Evolutionary conservation across 116 monocot species (phyloP), one percentile per base, ranked within the genome.

Genomic region (Trichopus zeylanicus): DNA sequence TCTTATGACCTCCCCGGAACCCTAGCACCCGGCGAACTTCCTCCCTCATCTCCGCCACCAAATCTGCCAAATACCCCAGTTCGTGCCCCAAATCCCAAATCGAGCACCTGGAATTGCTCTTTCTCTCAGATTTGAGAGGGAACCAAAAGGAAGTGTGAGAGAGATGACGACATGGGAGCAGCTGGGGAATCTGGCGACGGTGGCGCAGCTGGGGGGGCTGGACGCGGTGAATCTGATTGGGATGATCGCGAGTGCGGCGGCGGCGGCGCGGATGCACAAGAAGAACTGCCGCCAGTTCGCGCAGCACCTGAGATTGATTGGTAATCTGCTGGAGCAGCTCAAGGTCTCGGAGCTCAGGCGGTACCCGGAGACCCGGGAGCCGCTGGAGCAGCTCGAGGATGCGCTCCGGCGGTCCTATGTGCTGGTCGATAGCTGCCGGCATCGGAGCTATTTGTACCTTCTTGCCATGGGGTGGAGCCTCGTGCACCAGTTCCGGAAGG

Each of bases 351-450:
- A 94, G 67, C 86, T 94, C 13, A 89, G 83, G 75, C 80, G 64
- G 73, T 86, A 94, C 47, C 86, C 89, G 12, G 94, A 94, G 71
- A 94, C 89, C 6, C 66, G 94, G 33, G 94, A 94, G 70, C 94
- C 94, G 1, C 65, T 94, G 35, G 94, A 94, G 57, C 89, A 94
- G 71, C 78, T 94, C 10, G 89, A 94, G 74, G 94, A 94, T 52
- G 86, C 89, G 0, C 73, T 94, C 54, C 56, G 81, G 62, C 65
- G 83, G 29, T 72, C 85, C 10, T 85, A 91, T 31, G 32, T 78
- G 7, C 73, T 92, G 23, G 84, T 87, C 10, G 78, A 74, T 35
- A 85, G 80, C 53, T 92, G 92, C 58, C 75, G 75, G 64, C 70
- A 78, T 48, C 58, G 87, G 25, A 87, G 92, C 57, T 92, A 75